phyloP scores from a whole-genome alignment of 2,329 filamentous ascomycete genomes.

The Blastomyces parvus region DNA sequence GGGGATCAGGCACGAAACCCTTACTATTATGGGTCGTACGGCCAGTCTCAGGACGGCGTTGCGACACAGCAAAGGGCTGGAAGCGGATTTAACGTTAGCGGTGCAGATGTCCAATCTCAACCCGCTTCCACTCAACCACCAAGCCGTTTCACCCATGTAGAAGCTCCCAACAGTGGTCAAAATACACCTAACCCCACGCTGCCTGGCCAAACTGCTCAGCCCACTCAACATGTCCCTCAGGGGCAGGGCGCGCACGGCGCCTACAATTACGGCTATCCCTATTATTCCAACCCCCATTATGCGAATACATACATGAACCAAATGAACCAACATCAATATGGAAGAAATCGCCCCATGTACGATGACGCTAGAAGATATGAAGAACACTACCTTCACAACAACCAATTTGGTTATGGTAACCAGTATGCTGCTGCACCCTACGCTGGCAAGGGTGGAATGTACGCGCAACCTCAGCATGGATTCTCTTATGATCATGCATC shows the following conservation, averaged over 20 bases:
- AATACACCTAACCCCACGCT: constrained; percentile 77
- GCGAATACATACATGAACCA: constrained; percentile 50
- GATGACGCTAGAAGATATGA: constrained; percentile 43
- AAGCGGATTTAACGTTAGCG: constrained; percentile 59
- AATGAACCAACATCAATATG: constrained; percentile 39
- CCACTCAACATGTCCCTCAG: constrained; percentile 44
- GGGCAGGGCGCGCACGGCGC: constrained; percentile 44
- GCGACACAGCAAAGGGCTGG: constrained; percentile 61
- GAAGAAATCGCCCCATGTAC: constrained; percentile 42
- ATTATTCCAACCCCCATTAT: constrained; percentile 55
- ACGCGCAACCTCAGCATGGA: constrained; percentile 51
- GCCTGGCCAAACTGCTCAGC: constrained; percentile 46
- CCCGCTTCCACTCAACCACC: constrained; percentile 62
- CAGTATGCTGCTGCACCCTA: constrained; percentile 44
- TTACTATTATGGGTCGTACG: constrained; percentile 61
- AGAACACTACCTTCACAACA: constrained; percentile 35
- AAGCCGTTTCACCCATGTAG: constrained; percentile 56
- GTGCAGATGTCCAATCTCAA: constrained; percentile 50
- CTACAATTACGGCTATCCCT: constrained; percentile 53
- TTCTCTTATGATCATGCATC: constrained; percentile 58
- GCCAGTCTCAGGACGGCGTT: constrained; percentile 63
- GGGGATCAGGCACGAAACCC: constrained; percentile 62
- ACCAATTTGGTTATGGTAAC: constrained; percentile 47
- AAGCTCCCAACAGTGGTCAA: constrained; percentile 79
- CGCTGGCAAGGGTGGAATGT: constrained; percentile 49